Evolutionary conservation across 306 rosid species (phyloP).

Genomic region (Cucurbita pepo): DNA sequence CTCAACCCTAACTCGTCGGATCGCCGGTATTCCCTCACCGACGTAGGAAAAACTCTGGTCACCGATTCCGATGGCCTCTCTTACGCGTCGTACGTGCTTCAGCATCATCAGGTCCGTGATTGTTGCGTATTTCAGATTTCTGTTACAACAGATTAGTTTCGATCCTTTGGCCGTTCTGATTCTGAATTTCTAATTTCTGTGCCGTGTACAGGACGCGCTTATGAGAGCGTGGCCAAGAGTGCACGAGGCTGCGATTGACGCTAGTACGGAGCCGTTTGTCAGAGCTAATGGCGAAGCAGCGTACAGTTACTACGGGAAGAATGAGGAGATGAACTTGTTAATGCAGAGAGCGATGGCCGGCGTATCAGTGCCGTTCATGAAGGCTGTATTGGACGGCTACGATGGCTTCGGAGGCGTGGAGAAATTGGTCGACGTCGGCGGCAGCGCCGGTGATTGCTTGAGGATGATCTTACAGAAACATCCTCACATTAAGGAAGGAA

Average conservation of each 20-base stretch:
- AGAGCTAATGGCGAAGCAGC: conserved; percentile 68
- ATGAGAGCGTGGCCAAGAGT: conserved; percentile 77
- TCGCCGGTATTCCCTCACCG: conserved; percentile 56
- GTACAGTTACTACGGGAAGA: conserved; percentile 50
- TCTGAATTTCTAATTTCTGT: not conserved
- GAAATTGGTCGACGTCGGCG: conserved; percentile 75
- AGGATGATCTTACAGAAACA: conserved; percentile 50
- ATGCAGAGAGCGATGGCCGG: conserved; percentile 85
- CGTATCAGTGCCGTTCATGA: conserved; percentile 74
- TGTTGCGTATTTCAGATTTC: not conserved
- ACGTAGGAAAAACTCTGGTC: conserved; percentile 61
- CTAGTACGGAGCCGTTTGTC: conserved; percentile 57
- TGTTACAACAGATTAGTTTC: not conserved
- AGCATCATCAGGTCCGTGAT: conserved; percentile 64
- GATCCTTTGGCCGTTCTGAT: not conserved
- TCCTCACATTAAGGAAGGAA: conserved; percentile 35
- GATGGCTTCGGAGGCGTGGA: conserved; percentile 46
- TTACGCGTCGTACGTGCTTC: conserved; percentile 57
- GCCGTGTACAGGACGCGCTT: conserved; percentile 37
- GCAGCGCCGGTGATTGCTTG: conserved; percentile 87
- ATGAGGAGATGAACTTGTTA: conserved; percentile 58
- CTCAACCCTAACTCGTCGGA: conserved; percentile 8
- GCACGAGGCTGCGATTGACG: conserved; percentile 77
- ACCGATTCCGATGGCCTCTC: conserved; percentile 49
- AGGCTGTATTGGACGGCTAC: conserved; percentile 43